Conservation (phyloP, 352 stramenopile species). For the Globisporangium paroecandrum region DNA sequence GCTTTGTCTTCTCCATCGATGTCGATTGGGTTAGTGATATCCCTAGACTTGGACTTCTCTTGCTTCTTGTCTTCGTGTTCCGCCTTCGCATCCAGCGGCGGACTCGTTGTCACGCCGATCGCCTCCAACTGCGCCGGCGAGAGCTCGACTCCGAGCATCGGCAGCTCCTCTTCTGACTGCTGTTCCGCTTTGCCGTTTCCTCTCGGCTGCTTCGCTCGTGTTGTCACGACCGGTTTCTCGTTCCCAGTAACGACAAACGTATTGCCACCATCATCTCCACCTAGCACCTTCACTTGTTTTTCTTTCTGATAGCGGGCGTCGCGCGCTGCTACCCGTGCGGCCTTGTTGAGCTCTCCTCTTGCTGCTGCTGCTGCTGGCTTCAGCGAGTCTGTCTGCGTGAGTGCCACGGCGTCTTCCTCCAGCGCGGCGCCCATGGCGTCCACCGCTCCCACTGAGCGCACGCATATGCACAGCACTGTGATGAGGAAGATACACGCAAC, state of each 20-base stretch:
- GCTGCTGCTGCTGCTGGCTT: background rate
- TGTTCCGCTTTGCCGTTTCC: background rate
- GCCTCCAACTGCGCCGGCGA: conserved; percentile 15
- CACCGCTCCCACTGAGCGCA: background rate
- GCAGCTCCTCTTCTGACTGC: background rate
- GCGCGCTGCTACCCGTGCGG: background rate
- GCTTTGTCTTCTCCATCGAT: background rate
- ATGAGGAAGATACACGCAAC: background rate
- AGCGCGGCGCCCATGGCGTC: conserved; percentile 18
- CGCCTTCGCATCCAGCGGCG: background rate
- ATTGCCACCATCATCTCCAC: background rate
- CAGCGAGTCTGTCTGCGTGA: background rate
- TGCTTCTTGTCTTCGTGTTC: background rate
- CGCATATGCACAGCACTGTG: background rate
- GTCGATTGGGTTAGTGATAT: background rate
- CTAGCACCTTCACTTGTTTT: background rate
- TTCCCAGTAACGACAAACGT: background rate
- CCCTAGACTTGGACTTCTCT: background rate
- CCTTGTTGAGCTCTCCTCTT: background rate
- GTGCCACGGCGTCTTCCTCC: conserved; percentile 6
- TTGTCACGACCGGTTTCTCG: background rate
- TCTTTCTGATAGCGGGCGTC: background rate
- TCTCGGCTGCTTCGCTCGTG: background rate
- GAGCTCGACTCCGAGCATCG: conserved; percentile 12
- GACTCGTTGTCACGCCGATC: conserved; percentile 12